Evolutionary conservation across 805 yeast species (phyloP).

Genomic region (Candida boleticola): DNA sequence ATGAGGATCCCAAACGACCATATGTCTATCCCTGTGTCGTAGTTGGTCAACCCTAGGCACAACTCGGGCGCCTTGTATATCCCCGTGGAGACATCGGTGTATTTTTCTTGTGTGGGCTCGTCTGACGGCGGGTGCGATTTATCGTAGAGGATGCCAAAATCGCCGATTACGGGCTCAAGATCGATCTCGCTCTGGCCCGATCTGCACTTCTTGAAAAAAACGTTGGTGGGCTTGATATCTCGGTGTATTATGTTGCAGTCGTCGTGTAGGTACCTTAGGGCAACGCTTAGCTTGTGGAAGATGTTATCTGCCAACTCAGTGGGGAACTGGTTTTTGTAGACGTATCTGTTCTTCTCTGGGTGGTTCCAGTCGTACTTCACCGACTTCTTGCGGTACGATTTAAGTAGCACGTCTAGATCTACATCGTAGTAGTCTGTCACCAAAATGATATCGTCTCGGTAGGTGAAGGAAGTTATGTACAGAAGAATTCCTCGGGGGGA

Average conservation of each 20-base stretch:
- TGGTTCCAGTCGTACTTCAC: constrained; percentile 24
- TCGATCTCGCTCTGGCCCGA: constrained; percentile 16
- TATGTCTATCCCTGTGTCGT: constrained; percentile 57
- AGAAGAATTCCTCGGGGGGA: constrained; percentile 13
- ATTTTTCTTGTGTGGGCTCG: constrained; percentile 43
- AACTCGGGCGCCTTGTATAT: constrained; percentile 74
- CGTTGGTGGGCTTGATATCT: constrained; percentile 40
- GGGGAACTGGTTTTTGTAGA: constrained; percentile 14
- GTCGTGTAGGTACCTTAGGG: constrained; percentile 28
- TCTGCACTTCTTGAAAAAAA: constrained; percentile 18
- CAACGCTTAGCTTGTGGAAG: constrained; percentile 18
- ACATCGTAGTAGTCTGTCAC: constrained; percentile 31
- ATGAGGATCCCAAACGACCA: constrained; percentile 71
- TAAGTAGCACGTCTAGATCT: constrained; percentile 24
- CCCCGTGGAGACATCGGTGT: constrained; percentile 64
- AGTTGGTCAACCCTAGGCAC: constrained; percentile 56
- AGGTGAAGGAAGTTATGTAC: constrained; percentile 18
- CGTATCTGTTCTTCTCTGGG: constrained; percentile 14
- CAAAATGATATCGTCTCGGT: constrained; percentile 31
- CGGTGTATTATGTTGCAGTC: constrained; percentile 36
- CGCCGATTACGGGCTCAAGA: constrained; percentile 44
- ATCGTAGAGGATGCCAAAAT: constrained; percentile 58
- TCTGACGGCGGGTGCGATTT: constrained; percentile 11
- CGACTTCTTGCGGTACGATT: constrained; percentile 16
- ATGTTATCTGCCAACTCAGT: constrained; percentile 12